Evolutionary conservation across 1,284 basidiomycete species (phyloP), one percentile per base, ranked within the genome.

Genomic region (Ceratobasidium sp.): DNA sequence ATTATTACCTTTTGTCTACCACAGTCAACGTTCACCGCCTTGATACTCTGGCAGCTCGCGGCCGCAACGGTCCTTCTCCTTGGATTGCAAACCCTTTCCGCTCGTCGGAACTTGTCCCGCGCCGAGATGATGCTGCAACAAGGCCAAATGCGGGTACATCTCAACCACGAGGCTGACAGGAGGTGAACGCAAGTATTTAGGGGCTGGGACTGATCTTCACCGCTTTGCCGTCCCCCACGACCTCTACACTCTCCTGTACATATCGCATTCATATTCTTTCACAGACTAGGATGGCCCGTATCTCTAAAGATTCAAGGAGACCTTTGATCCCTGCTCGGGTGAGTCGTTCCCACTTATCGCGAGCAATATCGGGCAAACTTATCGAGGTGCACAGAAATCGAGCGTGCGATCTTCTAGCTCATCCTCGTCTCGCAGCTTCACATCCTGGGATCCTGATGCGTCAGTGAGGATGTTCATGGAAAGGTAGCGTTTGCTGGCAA

Each of bases 131-230:
- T 46, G 4, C 69, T 46, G 48, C 57, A 33, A 73, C 50, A 23
- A 59, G 23, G 46, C 62, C 73, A 75, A 75, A 75, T 60, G 73
- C 73, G 62, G 62, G 30, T 66, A 75, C 52, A 46, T 60, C 46
- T 66, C 60, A 50, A 54, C 73, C 73, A 75, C 73, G 73, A 65
- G 73, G 73, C 62, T 23, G 73, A 75, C 73, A 75, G 73, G 73
- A 75, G 73, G 73, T 57, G n/a, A 35, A 44, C 35, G 30, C 60
- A 41, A 35, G 55, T 75, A 75, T 66, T 65, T 75, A 75, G 73
- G 73, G 48, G 70, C 44, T 23, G 62, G 35, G 48, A 44, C 44
- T 41, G 55, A 71, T 74, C 70, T 12, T 38, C 62, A 44, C 57
- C 27, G 57, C 35, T 62, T 41, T 65, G 41, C 16, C 50, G 27